Conservation (phyloP, 148 eudicot species). For the Selenicereus undatus region DNA sequence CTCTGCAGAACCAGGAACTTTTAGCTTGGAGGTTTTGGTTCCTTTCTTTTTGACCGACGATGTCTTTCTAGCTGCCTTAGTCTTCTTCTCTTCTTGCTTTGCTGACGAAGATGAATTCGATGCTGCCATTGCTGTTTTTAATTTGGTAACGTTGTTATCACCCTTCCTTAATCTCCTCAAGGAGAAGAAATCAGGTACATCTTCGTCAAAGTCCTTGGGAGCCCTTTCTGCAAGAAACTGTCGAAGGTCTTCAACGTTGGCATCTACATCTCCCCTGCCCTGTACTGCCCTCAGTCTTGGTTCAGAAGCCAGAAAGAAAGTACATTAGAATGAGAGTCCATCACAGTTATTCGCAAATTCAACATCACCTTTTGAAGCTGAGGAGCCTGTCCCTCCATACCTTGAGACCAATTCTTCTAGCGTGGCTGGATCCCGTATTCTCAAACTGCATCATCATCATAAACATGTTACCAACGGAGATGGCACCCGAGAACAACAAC, state of each 20-base stretch:
- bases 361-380: slow-evolving; percentile 29
- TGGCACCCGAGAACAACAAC: too few species aligned
- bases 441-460: slow-evolving; percentile 50
- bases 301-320: background rate
- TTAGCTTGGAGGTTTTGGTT: background rate
- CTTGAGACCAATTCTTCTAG: slow-evolving; percentile 61
- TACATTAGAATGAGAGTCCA: background rate
- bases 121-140: background rate
- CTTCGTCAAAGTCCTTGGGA: background rate
- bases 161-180: background rate
- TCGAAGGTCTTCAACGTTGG: background rate
- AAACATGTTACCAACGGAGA: background rate
- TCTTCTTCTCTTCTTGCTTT: background rate
- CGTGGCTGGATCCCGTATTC: slow-evolving; percentile 59
- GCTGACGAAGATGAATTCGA: background rate
- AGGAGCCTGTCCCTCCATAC: slow-evolving; percentile 44
- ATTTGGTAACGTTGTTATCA: background rate
- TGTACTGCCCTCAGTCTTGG: background rate
- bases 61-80: background rate
- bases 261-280: background rate
- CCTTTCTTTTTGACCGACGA: background rate
- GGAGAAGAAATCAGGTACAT: background rate
- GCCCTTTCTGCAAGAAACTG: background rate
- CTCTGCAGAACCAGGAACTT: slow-evolving; percentile 1
- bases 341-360: background rate